Percentiles rank a stretch among this genome's conserved stretches.
These are phyloP conservation scores for Ophiocordyceps sinensis DNA, from an alignment of 2,329 filamentous ascomycete genomes.

Conservation along the genomic window DNA sequence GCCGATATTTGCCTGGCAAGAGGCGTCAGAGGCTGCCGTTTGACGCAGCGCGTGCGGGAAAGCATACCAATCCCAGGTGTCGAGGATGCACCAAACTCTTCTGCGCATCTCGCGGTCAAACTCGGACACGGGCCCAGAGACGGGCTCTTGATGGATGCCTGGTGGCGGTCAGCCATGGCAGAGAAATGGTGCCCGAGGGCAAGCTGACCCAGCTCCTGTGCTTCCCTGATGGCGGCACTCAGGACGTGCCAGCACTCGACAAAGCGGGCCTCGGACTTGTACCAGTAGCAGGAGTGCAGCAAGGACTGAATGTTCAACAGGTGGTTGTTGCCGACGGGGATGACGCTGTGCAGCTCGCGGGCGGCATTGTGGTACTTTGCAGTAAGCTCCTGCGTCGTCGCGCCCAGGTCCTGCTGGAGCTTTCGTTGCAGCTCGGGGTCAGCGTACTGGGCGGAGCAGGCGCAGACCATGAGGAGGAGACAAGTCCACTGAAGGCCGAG, in stretches of 20 bases:
- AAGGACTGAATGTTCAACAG: constrained; percentile 19
- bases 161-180: not conserved
- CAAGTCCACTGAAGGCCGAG: constrained; percentile 22
- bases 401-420: constrained; percentile 16
- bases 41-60: not conserved
- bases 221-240: constrained; percentile 19
- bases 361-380: constrained; percentile 19
- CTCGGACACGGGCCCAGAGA: constrained; percentile 11
- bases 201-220: constrained; percentile 19
- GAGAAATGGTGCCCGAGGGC: too few species aligned
- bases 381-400: constrained; percentile 13
- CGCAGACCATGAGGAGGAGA: constrained; percentile 22
- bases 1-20: constrained; percentile 19
- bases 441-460: constrained; percentile 20
- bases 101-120: constrained; percentile 21
- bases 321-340: constrained; percentile 18
- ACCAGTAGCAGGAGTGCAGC: constrained; percentile 23
- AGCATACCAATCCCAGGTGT: constrained; percentile 23
- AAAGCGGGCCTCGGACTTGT: constrained; percentile 20
- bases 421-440: constrained; percentile 14
- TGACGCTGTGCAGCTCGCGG: constrained; percentile 16
- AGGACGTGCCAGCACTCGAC: constrained; percentile 23
- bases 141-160: constrained; percentile 18
- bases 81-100: constrained; percentile 21
- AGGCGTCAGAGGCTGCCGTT: not conserved